phyloP scores from a whole-genome alignment of 257 asterid genomes.

The Buddleja alternifolia region DNA sequence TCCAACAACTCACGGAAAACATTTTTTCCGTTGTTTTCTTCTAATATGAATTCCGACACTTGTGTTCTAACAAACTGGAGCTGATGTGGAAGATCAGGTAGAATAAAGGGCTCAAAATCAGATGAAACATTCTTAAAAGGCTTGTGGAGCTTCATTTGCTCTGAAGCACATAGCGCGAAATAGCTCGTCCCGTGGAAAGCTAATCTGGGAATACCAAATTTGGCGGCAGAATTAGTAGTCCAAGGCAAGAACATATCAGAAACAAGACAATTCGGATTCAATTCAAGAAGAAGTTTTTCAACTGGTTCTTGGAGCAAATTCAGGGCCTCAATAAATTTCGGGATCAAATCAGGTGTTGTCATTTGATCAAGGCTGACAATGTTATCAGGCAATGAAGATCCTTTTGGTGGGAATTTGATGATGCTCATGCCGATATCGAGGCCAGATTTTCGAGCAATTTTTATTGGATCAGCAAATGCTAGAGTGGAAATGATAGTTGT shows the following conservation, averaged over 20 bases:
- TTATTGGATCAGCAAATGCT: conserved; percentile 30
- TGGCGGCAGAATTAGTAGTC: conserved; percentile 48
- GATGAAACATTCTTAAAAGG: conserved; percentile 43
- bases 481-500: conserved; percentile 53
- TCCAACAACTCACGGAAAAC: not conserved
- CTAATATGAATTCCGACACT: conserved; percentile 25
- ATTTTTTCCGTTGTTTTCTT: not conserved
- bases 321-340: conserved; percentile 31
- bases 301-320: conserved; percentile 42
- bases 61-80: conserved; percentile 35
- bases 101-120: conserved; percentile 46
- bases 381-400: conserved; percentile 44
- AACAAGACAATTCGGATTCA: conserved; percentile 42
- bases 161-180: conserved; percentile 32
- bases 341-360: not conserved
- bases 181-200: conserved; percentile 46
- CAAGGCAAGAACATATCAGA: conserved; percentile 58
- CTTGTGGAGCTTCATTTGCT: conserved; percentile 34
- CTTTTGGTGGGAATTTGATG: conserved; percentile 42
- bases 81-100: conserved; percentile 47
- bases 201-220: conserved; percentile 50
- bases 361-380: conserved; percentile 42
- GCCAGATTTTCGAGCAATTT: conserved; percentile 35
- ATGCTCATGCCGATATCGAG: conserved; percentile 34
- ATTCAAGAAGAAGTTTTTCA: conserved; percentile 39